These are phyloP conservation scores for Metschnikowia hibisci DNA, from an alignment of 805 yeast species.

Conservation along the genomic window DNA sequence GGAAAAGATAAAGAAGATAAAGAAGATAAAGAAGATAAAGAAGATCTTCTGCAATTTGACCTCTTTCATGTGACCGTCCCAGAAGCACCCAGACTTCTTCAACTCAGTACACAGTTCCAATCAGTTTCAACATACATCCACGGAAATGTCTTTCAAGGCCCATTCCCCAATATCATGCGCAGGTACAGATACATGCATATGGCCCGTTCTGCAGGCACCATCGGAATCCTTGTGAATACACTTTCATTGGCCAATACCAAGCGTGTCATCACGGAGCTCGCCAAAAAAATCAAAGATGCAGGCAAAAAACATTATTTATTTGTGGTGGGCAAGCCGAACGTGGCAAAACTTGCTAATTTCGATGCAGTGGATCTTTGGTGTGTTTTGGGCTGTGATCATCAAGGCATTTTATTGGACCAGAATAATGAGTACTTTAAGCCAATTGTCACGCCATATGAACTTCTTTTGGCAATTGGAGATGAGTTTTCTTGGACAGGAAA, in stretches of 20 bases:
- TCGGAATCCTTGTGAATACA: constrained; percentile 89
- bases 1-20: too few species aligned
- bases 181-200: constrained; percentile 83
- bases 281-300: constrained; percentile 58
- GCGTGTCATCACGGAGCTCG: constrained; percentile 57
- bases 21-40: constrained; percentile 21
- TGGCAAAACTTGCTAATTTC: constrained; percentile 93
- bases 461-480: constrained; percentile 71
- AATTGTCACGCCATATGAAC: constrained; percentile 89
- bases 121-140: constrained; percentile 48
- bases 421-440: constrained; percentile 82
- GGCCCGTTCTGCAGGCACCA: constrained; percentile 87
- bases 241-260: constrained; percentile 75
- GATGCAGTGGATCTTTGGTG: constrained; percentile 96
- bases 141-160: constrained; percentile 48
- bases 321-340: constrained; percentile 97
- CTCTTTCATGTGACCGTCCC: constrained; percentile 73
- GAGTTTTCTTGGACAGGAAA: constrained; percentile 88
- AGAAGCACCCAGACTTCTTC: constrained; percentile 72
- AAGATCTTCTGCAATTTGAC: constrained; percentile 42
- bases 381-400: constrained; percentile 88
- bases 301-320: constrained; percentile 91
- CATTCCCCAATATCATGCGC: constrained; percentile 75
- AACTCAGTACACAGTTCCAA: constrained; percentile 66
- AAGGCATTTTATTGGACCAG: constrained; percentile 83